Conservation (phyloP, 495 filamentous ascomycete genomes). For the Penicillium roqueforti region DNA sequence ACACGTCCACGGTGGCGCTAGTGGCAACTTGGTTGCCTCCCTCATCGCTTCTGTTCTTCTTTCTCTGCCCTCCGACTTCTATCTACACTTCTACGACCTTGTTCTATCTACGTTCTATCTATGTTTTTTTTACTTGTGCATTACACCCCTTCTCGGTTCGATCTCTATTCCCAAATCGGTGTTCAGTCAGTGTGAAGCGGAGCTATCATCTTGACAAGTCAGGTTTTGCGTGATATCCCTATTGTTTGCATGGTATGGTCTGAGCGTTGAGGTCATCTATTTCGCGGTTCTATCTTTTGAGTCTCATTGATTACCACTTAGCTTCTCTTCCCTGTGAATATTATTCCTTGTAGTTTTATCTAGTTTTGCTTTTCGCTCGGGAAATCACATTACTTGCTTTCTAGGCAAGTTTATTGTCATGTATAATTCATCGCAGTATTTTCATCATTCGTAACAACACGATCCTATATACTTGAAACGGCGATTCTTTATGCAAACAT, state of each 20-base stretch:
- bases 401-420: background rate
- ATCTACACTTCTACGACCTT: slow-evolving; percentile 2
- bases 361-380: background rate
- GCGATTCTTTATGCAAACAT: background rate
- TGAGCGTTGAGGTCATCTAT: slow-evolving; percentile 24
- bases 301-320: slow-evolving; percentile 2
- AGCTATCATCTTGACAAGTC: slow-evolving; percentile 18
- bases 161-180: slow-evolving; percentile 9
- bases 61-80: slow-evolving; percentile 4
- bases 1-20: slow-evolving; percentile 39
- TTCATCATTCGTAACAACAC: slow-evolving; percentile 9
- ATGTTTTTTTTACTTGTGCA: slow-evolving; percentile 10
- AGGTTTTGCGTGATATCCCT: slow-evolving; percentile 33
- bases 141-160: slow-evolving; percentile 12
- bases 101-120: slow-evolving; percentile 3
- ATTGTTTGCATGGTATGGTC: slow-evolving; percentile 29
- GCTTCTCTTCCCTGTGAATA: slow-evolving; percentile 22
- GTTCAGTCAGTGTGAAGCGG: background rate
- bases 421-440: background rate
- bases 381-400: background rate
- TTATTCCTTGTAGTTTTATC: slow-evolving; percentile 20
- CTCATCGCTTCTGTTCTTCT: background rate
- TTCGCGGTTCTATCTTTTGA: slow-evolving; percentile 5
- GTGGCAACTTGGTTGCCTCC: background rate
- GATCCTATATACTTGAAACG: slow-evolving; percentile 2